A percentile compares a stretch with the other conserved stretches of the same genome.
These are phyloP conservation scores for Leccinum rimulosum DNA, from an alignment of 768 basidiomycete genomes.

Conservation along the genomic window DNA sequence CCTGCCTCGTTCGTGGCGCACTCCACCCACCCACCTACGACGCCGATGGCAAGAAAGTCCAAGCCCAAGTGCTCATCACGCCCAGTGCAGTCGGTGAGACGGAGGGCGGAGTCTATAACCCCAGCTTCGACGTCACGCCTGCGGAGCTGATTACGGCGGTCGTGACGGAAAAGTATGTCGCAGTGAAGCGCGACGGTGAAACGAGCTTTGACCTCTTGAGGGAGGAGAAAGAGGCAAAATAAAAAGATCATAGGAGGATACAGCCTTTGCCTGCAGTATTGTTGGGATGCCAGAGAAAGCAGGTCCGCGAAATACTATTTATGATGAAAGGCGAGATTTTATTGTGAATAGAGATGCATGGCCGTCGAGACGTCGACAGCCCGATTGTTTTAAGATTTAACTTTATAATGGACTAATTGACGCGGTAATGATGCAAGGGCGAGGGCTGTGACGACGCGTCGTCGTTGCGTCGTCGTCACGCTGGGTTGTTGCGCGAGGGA, in stretches of 20 bases:
- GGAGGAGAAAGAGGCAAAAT: conserved; percentile 19
- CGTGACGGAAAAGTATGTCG: conserved; percentile 94
- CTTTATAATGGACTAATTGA: too few relatives aligned
- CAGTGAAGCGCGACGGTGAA: conserved; percentile 61
- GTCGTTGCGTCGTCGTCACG: too few relatives aligned
- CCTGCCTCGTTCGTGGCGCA: conserved; percentile 83
- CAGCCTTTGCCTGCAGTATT: neutral
- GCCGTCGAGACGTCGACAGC: neutral
- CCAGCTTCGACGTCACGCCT: conserved; percentile 96
- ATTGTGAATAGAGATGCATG: neutral
- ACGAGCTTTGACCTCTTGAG: conserved; percentile 59
- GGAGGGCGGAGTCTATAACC: conserved; percentile 65
- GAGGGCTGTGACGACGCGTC: too few relatives aligned
- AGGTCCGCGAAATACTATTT: neutral
- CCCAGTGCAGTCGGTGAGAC: conserved; percentile 48
- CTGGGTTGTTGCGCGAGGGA: too few relatives aligned
- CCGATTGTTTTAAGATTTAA: too few relatives aligned
- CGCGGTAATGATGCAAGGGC: too few relatives aligned
- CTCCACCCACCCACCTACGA: conserved; percentile 52
- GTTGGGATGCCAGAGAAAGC: neutral
- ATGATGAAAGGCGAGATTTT: neutral
- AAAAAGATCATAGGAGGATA: neutral
- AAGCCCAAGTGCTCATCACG: conserved; percentile 83
- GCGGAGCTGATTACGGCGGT: conserved; percentile 92
- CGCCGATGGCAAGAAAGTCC: conserved; percentile 47